Base-by-base conservation (phyloP, 1,284 basidiomycete species). In the Heterobasidion annosum region DNA sequence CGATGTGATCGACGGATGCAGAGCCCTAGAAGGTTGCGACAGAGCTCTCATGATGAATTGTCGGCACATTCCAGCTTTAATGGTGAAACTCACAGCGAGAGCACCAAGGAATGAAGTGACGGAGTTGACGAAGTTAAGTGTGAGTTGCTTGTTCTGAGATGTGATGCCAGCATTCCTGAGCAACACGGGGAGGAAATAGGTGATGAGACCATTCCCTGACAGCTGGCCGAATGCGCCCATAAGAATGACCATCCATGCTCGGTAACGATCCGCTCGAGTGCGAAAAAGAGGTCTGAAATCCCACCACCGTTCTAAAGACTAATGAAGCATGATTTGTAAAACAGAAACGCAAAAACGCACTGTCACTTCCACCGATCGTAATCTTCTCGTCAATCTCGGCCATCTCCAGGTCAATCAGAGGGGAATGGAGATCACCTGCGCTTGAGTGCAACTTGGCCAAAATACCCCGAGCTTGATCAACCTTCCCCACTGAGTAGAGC, bases 311-410 rank as follows among this genome's bases (percentile, higher is more conserved):
- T 76, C 75, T 77, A 53, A 12, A 48, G 16, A 34, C n/a, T 18
- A 6, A 53, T n/a, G 3, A 35, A 19, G 13, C 10, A 16, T 16
- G 56, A 10, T 35, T 19, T 8, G 37, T 15, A 8, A 16, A 35
- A 45, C n/a, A 12, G 35, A 2, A 32, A 42, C 33, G 54, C 16
- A 12, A 34, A 33, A 56, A 66, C 70, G 40, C 55, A 76, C 72
- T 75, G 59, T 75, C 73, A 34, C 58, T 65, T n/a, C 74, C 75
- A 52, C 73, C 70, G 19, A 77, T 58, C 32, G 66, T 58, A 54
- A 80, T 73, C 58, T 72, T 73, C 63, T 77, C 77, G 55, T 77
- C 71, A 44, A 81, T 78, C 61, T 81, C 79, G 46, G 71, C 68
- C 65, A 81, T 73, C 62, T 80, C 74, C 9, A 81, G 66, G 40